These are phyloP conservation scores for Thamnidium elegans DNA, from an alignment of 192 early-diverging fungal species.

Conservation along the genomic window DNA sequence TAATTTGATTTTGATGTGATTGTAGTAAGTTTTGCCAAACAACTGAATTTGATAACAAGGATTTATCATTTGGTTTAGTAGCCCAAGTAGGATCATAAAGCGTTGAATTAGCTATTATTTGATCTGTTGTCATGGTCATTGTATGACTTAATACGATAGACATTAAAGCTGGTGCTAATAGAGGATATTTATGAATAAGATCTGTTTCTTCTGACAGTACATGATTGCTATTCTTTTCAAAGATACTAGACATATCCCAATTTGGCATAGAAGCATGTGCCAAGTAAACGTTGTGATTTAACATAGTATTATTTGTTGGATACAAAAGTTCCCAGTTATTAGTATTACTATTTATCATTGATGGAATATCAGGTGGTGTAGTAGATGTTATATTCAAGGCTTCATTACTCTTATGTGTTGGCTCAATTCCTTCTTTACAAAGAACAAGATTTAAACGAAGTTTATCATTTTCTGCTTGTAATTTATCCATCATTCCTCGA, in stretches of 20 bases:
- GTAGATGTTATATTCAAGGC: not conserved
- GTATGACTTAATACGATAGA: slow-evolving; percentile 25
- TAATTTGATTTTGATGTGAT: not conserved
- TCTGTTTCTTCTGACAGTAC: not conserved
- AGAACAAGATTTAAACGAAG: slow-evolving; percentile 21
- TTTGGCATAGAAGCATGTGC: slow-evolving; percentile 21
- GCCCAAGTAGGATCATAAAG: not conserved
- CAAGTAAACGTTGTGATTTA: slow-evolving; percentile 8
- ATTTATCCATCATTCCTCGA: slow-evolving; percentile 22
- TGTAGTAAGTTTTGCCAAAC: slow-evolving; percentile 6
- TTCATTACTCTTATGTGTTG: not conserved
- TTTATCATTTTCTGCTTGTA: slow-evolving; percentile 33
- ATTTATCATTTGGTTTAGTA: not conserved
- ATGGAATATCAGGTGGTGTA: not conserved
- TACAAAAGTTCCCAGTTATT: slow-evolving; percentile 2
- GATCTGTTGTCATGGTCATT: slow-evolving; percentile 11
- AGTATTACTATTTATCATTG: not conserved
- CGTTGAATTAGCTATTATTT: not conserved
- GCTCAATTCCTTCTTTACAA: slow-evolving; percentile 22
- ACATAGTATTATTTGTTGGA: not conserved
- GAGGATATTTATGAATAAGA: slow-evolving; percentile 11
- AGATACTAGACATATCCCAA: slow-evolving; percentile 17
- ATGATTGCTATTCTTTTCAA: not conserved
- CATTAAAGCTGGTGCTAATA: slow-evolving; percentile 28
- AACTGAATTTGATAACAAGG: not conserved